These are phyloP conservation scores for Nelumbo lutea DNA, from an alignment of 164 flowering plant species.

Conservation along the genomic window DNA sequence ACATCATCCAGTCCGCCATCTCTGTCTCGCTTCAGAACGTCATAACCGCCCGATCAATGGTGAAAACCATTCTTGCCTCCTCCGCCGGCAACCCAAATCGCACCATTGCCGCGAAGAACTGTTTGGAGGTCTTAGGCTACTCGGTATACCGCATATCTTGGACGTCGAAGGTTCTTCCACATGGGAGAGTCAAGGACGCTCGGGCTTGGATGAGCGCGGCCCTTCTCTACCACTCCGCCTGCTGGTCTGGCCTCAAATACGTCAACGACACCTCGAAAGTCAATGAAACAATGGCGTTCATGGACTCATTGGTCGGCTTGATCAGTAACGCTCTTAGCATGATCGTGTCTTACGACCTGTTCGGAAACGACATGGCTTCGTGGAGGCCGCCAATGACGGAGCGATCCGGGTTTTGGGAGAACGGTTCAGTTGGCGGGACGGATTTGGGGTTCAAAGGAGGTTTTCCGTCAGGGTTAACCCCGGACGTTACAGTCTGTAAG, in stretches of 20 bases:
- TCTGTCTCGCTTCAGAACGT: constrained; percentile 39
- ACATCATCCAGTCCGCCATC: constrained; percentile 46
- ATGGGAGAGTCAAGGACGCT: constrained; percentile 46
- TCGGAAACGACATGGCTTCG: constrained; percentile 34
- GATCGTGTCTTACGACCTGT: constrained; percentile 50
- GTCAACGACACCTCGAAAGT: constrained; percentile 54
- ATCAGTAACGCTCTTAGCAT: constrained; percentile 69
- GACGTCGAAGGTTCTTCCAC: constrained; percentile 25
- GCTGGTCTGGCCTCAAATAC: constrained; percentile 66
- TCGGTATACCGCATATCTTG: constrained; percentile 35
- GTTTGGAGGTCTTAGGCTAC: constrained; percentile 43
- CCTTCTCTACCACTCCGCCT: constrained; percentile 52
- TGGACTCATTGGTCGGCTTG: constrained; percentile 26
- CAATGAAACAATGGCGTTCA: constrained; percentile 51
- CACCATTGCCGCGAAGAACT: constrained; percentile 49
- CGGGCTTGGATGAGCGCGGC: constrained; percentile 82
- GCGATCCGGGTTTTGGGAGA: constrained; percentile 78
- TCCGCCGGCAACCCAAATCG: constrained; percentile 46
- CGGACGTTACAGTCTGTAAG: constrained; percentile 71
- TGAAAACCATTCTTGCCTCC: constrained; percentile 34
- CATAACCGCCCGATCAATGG: constrained; percentile 47
- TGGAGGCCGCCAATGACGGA: constrained; percentile 85
- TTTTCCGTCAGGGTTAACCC: constrained; percentile 36
- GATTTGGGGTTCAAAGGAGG: constrained; percentile 25
- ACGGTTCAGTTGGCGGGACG: constrained; percentile 12